Base-by-base conservation (phyloP, 2,329 filamentous ascomycete species). In the Plenodomus tracheiphilus region DNA sequence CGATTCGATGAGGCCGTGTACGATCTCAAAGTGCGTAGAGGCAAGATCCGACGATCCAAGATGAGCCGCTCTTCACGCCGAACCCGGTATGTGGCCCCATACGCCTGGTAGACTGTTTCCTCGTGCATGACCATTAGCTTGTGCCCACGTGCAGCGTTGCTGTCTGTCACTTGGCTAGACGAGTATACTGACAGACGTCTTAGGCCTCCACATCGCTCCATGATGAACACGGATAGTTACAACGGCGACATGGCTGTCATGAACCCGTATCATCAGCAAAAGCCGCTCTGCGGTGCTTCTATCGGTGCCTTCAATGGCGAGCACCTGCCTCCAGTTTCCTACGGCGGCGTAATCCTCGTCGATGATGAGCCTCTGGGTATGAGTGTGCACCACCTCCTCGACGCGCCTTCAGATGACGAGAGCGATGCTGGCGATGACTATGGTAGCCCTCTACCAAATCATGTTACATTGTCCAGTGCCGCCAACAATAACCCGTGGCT, bases 301-400 rank as follows among this genome's bases (percentile, higher is more conserved):
- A 97, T 97, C 50, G 93, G 93, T 6, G 92, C 92, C 0, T 97
- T 90, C 79, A 85, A 89, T 42, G 85, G 91, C 56, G 85, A 89
- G 38, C 93, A 97, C 66, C 78, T 97, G 2, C 91, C 92, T 5
- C 91, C 93, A 2, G 93, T 96, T 2, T 95, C 91, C 25, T 91
- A 96, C 59, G 93, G 93, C 11, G 93, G 93, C 8, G 81, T 96
- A 3, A 85, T 97, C 35, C 76, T 94, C 25, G 85, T 97, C 1
- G 91, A 97, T 65, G 85, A 88, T 46, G 85, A 88, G 69, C 84
- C 89, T 0, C 94, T 91, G 64, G 93, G 93, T 11, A 94, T 97
- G 89, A 97, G 91, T 18, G 93, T 97, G 0, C 93, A 97, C 65
- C 93, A 97, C 71, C 93, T 97, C 85, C 83, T 97, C 2, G 93